Percentiles rank a stretch among this genome's conserved stretches.
Conservation (phyloP, 176 grass and related monocot genomes). For the Puya raimondii region DNA sequence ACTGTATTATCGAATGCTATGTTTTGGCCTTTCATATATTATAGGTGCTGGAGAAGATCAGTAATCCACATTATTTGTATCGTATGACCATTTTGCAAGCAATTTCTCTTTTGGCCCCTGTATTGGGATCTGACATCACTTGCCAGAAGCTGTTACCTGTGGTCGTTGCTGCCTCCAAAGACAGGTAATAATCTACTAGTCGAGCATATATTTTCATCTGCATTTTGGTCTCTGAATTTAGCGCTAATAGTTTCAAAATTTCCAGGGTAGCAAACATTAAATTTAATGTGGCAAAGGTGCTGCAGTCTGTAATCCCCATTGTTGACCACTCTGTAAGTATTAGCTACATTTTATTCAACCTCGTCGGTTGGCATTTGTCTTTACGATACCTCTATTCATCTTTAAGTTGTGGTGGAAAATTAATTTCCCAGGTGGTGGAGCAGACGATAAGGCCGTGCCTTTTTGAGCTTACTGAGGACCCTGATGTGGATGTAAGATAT, state of each 20-base stretch:
- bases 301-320: constrained; percentile 61
- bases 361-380: neutral
- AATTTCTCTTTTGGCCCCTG: constrained; percentile 70
- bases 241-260: constrained; percentile 10
- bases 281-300: constrained; percentile 87
- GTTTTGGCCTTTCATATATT: too few relatives aligned
- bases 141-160: constrained; percentile 70
- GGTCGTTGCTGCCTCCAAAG: constrained; percentile 67
- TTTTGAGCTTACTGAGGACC: constrained; percentile 95
- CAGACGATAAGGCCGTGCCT: constrained; percentile 65
- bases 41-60: constrained; percentile 86
- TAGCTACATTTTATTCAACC: neutral
- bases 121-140: constrained; percentile 89
- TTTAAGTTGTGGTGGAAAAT: neutral
- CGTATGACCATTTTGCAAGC: constrained; percentile 79
- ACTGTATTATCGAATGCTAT: too few relatives aligned
- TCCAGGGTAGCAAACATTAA: constrained; percentile 90
- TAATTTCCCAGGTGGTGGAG: constrained; percentile 52
- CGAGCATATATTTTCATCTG: neutral
- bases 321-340: constrained; percentile 75
- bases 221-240: neutral
- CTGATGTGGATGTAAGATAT: constrained; percentile 87
- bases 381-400: neutral
- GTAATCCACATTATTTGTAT: constrained; percentile 91
- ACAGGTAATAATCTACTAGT: constrained; percentile 39